Evolutionary conservation across 2,329 filamentous ascomycete species (phyloP), one percentile per base, ranked within the genome.

Genomic region (Xylaria multiplex): DNA sequence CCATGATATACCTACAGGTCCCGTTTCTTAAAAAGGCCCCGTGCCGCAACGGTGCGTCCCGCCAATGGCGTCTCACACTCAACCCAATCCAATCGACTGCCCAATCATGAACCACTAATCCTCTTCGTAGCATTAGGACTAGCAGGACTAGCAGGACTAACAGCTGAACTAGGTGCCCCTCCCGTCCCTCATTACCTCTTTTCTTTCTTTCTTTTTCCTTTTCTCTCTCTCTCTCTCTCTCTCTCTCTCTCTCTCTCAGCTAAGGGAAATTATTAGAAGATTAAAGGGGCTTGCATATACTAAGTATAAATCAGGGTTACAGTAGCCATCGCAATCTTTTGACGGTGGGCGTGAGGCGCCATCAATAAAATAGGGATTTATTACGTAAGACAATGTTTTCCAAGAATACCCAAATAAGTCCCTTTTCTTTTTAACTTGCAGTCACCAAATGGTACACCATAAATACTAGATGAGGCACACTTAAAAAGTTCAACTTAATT

Each of bases 1-100:
- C 22, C 52, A 55, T 48, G 37, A 42, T 19, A 37, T 60, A 9
- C 32, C 27, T 32, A 40, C 37, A 40, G 22, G 11, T 24, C 24
- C 30, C 45, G 9, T 42, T 6, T 14, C 24, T 9, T 37, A 52
- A 45, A 50, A 42, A 59, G 48, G 43, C 45, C 52, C 53, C 35
- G 61, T 37, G 65, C 65, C 56, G 37, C 52, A 57, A 57, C 65
- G 60, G 56, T 61, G 61, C 64, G 52, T 64, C 32, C 65, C 61
- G 61, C 35, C n/a, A 49, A 48, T 32, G 7, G 5, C 11, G 13
- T 35, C 32, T 35, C 9, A 35, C 27, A 35, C 27, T 27, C 27
- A 27, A 27, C 13, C n/a, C 57, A 53, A n/a, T 7, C 35, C 8
- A 37, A 8, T 37, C 35, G 11, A 37, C 35, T 6, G 11, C 22